Evolutionary conservation across 768 basidiomycete genomes (phyloP), one percentile per base, ranked within the genome.

Genomic region (Xerocomus potaroensis): DNA sequence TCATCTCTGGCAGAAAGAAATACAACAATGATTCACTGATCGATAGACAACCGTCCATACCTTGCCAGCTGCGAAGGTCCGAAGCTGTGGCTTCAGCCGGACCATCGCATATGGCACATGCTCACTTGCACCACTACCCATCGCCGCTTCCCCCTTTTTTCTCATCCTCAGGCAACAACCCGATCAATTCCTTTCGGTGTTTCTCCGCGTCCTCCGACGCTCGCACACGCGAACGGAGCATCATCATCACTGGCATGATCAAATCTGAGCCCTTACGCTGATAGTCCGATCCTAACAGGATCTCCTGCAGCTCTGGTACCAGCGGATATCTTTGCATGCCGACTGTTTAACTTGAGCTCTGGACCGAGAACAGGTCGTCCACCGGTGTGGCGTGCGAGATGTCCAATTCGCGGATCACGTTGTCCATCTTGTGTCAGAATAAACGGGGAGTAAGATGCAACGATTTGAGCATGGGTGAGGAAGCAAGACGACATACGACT

Each of bases 401-500:
- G 11, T 33, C 37, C 40, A 62, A 11, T 16, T 11, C 22, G 8
- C n/a, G 22, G 19, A 53, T 29, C 29, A 58, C 21, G 12, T 53
- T 43, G n/a, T 32, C 1, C 2, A 57, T 45, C 8, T 51, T 22
- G 4, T 61, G 54, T 4, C 44, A 52, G n/a, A 49, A 44, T 8
- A 51, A 51, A 9, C 26, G 50, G 34, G 51, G 57, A 27, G 50
- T 45, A 33, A 54, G 52, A 29, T 32, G 19, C 19, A 56, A 41
- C 21, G 48, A 48, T 5, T 24, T 36, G 41, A 58, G 53, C 18
- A 37, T 26, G 26, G 16, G 51, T 16, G 56, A 45, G 27, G 42
- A 34, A 10, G 40, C 35, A 22, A 62, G 53, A 40, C 61, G 53
- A 5, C 47, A 55, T 22, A 61, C 6, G 12, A 63, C 22, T 18